Conservation (phyloP, 139 green algal genomes). For the Coelastrella sp. region DNA sequence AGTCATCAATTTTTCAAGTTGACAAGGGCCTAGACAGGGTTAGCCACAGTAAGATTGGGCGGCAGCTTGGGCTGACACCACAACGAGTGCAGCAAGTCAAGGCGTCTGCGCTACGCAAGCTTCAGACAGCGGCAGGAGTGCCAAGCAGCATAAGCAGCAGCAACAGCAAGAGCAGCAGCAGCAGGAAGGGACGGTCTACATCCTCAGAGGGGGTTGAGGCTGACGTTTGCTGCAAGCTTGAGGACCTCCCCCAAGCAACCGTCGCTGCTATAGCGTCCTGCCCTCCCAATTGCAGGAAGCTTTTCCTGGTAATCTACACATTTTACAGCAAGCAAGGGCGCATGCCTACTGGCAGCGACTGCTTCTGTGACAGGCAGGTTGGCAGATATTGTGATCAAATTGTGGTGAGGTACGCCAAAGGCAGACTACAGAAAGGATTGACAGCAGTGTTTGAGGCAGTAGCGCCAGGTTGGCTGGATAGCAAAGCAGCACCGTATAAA, state of each 20-base stretch:
- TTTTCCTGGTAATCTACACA: not conserved
- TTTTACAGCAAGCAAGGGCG: not conserved
- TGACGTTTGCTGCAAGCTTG: not conserved
- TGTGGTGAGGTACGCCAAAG: not conserved
- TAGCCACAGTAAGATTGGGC: not conserved
- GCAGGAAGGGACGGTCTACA: not conserved
- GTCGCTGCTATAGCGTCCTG: not conserved
- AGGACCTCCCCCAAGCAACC: not conserved
- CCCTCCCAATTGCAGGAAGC: not conserved
- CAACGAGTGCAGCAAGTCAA: not conserved
- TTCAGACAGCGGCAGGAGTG: not conserved
- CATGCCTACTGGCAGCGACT: not conserved
- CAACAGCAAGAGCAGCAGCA: constrained; percentile 21
- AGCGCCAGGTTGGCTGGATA: not conserved
- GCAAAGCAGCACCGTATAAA: not conserved
- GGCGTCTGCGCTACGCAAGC: not conserved
- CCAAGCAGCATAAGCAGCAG: not conserved
- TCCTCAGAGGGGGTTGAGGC: not conserved
- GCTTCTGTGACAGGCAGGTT: not conserved
- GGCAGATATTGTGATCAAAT: not conserved
- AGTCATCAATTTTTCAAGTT: not conserved
- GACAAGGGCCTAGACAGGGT: not conserved
- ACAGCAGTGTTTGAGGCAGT: not conserved
- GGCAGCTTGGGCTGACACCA: not conserved
- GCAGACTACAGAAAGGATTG: not conserved